A percentile compares a stretch with the other conserved stretches of the same genome.
Evolutionary conservation across 257 asterid species (phyloP).

Genomic region (Ilex asprella): DNA sequence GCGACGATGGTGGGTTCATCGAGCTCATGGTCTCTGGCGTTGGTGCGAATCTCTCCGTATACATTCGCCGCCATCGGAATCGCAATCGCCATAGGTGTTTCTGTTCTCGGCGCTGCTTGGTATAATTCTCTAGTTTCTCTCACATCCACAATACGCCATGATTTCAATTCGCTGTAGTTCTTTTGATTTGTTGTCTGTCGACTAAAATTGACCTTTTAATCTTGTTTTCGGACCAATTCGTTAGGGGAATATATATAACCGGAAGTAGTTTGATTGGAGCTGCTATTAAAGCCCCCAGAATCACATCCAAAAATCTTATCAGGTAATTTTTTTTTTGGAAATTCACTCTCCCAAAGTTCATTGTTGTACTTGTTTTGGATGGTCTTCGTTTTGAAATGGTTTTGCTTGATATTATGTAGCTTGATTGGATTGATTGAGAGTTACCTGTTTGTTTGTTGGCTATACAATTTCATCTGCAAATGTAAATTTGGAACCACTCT

Average conservation of each 20-base stretch:
- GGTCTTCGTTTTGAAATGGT: too few species aligned
- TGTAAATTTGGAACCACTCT: too few species aligned
- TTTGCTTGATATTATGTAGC: too few species aligned
- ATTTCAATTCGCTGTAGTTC: too few species aligned
- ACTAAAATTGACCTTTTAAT: too few species aligned
- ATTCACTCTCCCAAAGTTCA: slow-evolving; percentile 4
- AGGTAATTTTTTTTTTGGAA: slow-evolving; percentile 35
- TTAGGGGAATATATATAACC: slow-evolving; percentile 74
- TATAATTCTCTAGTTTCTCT: slow-evolving; percentile 10
- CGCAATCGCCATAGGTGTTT: slow-evolving; percentile 88
- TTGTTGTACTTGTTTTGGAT: background rate
- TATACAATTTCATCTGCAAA: too few species aligned
- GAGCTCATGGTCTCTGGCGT: slow-evolving; percentile 84
- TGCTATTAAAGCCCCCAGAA: slow-evolving; percentile 78
- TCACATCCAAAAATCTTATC: slow-evolving; percentile 75
- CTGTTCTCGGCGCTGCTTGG: slow-evolving; percentile 99
- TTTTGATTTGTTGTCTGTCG: background rate
- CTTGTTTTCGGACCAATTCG: too few species aligned
- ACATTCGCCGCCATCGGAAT: slow-evolving; percentile 92
- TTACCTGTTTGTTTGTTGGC: too few species aligned
- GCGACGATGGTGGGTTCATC: slow-evolving; percentile 56
- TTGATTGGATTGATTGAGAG: too few species aligned
- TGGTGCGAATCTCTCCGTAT: slow-evolving; percentile 91
- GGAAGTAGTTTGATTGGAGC: slow-evolving; percentile 86
- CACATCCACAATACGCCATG: too few species aligned